phyloP scores from a whole-genome alignment of 495 filamentous ascomycete species.

The Wilcoxina mikolae region DNA sequence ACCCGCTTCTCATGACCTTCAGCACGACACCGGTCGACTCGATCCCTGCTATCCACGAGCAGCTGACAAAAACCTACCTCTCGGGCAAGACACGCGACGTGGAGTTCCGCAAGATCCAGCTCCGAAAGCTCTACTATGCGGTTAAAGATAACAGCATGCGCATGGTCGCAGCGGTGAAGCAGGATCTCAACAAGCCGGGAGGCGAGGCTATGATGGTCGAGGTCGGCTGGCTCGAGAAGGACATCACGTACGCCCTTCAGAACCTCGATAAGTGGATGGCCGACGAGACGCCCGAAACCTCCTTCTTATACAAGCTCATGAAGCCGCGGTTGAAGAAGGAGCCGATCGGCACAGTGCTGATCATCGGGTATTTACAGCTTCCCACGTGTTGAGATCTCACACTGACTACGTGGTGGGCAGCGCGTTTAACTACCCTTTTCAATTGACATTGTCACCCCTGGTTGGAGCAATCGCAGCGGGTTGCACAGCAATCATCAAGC shows the following conservation, averaged over 20 bases:
- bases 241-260: conserved; percentile 58
- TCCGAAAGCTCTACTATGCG: conserved; percentile 88
- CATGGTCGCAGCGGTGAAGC: conserved; percentile 52
- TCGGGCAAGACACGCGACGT: conserved; percentile 62
- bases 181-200: conserved; percentile 57
- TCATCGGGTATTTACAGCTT: conserved; percentile 51
- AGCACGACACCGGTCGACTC: conserved; percentile 11
- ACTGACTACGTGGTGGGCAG: conserved; percentile 27
- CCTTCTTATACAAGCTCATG: neutral
- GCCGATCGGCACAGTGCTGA: conserved; percentile 65
- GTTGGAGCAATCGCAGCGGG: conserved; percentile 86
- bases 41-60: conserved; percentile 15
- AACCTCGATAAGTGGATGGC: conserved; percentile 68
- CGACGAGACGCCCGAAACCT: conserved; percentile 46
- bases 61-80: conserved; percentile 9
- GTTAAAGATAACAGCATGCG: conserved; percentile 59
- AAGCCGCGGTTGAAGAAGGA: conserved; percentile 73
- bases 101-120: conserved; percentile 66
- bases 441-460: conserved; percentile 61
- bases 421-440: conserved; percentile 82
- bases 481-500: conserved; percentile 78
- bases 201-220: conserved; percentile 35
- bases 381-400: neutral
- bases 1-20: neutral
- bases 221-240: conserved; percentile 16